Evolutionary conservation across 2,329 filamentous ascomycete species (phyloP).

Genomic region (Tolypocladium pustulatum): DNA sequence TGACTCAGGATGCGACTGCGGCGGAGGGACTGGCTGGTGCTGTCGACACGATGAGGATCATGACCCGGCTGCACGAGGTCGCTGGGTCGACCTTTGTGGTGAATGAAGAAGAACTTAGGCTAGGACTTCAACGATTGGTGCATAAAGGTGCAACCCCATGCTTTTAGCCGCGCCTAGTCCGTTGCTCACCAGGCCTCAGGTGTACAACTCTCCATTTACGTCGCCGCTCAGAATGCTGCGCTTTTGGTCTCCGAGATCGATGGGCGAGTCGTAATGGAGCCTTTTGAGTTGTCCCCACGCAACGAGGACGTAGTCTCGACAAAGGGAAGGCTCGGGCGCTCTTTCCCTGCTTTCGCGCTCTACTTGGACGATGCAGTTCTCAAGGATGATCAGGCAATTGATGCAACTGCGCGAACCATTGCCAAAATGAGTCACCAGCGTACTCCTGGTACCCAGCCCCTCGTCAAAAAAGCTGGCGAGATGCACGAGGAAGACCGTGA

Average conservation of each 20-base stretch:
- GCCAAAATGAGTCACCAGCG: slow-evolving; percentile 19
- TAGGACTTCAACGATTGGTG: too few relatives aligned
- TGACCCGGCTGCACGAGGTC: too few relatives aligned
- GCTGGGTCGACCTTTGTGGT: too few relatives aligned
- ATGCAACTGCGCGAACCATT: slow-evolving; percentile 3
- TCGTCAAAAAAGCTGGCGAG: slow-evolving; percentile 23
- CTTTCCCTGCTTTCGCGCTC: slow-evolving; percentile 13
- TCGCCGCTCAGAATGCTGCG: slow-evolving; percentile 21
- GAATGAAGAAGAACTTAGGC: too few relatives aligned
- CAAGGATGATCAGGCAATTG: slow-evolving; percentile 4
- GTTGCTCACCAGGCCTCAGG: not conserved
- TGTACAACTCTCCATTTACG: not conserved
- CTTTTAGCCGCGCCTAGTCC: not conserved
- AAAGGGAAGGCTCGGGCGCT: not conserved
- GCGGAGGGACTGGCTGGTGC: too few relatives aligned
- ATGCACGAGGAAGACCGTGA: slow-evolving; percentile 33
- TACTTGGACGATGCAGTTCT: slow-evolving; percentile 5
- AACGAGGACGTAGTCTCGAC: not conserved
- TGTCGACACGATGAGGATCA: too few relatives aligned
- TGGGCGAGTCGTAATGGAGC: slow-evolving; percentile 14
- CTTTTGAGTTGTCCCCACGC: slow-evolving; percentile 23
- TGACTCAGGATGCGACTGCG: too few relatives aligned
- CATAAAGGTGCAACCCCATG: too few relatives aligned
- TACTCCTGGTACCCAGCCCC: slow-evolving; percentile 1
- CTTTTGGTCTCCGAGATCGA: slow-evolving; percentile 14